These are phyloP conservation scores for Myxozyma neglecta DNA, from an alignment of 805 yeast genomes.

Conservation along the genomic window DNA sequence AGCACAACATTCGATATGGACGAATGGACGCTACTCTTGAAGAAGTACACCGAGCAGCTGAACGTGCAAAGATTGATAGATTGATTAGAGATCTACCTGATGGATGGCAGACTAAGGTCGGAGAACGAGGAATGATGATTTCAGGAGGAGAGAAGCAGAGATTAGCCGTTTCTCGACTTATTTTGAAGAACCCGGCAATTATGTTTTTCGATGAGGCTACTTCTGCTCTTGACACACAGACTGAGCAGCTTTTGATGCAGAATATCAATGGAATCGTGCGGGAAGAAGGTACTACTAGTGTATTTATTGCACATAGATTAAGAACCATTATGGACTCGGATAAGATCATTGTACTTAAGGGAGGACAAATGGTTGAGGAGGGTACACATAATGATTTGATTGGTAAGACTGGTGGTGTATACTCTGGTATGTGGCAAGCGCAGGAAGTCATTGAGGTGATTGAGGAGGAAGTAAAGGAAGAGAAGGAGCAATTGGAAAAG, in stretches of 20 bases:
- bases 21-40: slow-evolving; percentile 67
- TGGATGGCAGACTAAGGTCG: slow-evolving; percentile 83
- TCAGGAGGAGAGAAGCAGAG: slow-evolving; percentile 99
- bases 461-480: slow-evolving; percentile 24
- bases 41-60: slow-evolving; percentile 64
- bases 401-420: slow-evolving; percentile 56
- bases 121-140: slow-evolving; percentile 96
- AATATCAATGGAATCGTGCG: slow-evolving; percentile 70
- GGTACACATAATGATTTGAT: slow-evolving; percentile 76
- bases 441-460: slow-evolving; percentile 46
- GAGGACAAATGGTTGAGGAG: slow-evolving; percentile 81
- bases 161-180: slow-evolving; percentile 87
- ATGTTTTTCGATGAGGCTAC: slow-evolving; percentile 97
- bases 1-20: slow-evolving; percentile 88
- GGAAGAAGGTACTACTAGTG: slow-evolving; percentile 64
- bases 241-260: slow-evolving; percentile 78
- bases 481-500: slow-evolving; percentile 18
- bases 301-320: slow-evolving; percentile 90
- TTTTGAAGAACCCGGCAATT: slow-evolving; percentile 81
- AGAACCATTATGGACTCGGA: slow-evolving; percentile 93
- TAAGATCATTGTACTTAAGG: slow-evolving; percentile 80
- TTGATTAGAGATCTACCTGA: slow-evolving; percentile 74
- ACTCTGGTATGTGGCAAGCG: slow-evolving; percentile 83
- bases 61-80: slow-evolving; percentile 65
- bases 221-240: slow-evolving; percentile 92